phyloP scores from a whole-genome alignment of 805 yeast species.

The Teunomyces panamensis region DNA sequence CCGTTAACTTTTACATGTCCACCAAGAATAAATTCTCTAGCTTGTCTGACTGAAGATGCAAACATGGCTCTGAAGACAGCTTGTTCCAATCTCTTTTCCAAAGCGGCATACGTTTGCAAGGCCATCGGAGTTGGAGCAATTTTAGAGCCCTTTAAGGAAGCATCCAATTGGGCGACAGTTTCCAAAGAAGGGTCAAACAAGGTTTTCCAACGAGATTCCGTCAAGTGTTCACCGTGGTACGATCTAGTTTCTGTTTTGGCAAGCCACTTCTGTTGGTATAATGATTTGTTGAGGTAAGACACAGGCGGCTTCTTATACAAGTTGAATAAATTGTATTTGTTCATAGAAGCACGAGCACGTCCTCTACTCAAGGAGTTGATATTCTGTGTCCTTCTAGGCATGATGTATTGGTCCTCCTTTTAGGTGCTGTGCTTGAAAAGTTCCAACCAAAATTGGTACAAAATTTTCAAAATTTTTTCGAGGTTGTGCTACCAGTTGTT shows the following conservation, averaged over 20 bases:
- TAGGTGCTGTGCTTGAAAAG: not conserved
- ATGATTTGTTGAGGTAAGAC: constrained; percentile 57
- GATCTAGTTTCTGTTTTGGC: constrained; percentile 91
- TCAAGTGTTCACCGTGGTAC: constrained; percentile 91
- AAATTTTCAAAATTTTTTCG: constrained; percentile 2
- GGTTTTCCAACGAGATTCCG: constrained; percentile 78
- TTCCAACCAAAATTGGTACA: not conserved
- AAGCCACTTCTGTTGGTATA: constrained; percentile 88
- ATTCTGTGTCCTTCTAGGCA: constrained; percentile 63
- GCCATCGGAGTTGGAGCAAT: constrained; percentile 73
- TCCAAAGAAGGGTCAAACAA: constrained; percentile 67
- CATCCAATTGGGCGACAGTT: constrained; percentile 87
- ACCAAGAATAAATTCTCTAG: constrained; percentile 78
- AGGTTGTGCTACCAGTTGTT: not conserved
- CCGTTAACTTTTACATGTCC: constrained; percentile 90
- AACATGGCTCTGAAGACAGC: constrained; percentile 91
- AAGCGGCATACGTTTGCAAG: constrained; percentile 81
- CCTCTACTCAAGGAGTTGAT: constrained; percentile 62
- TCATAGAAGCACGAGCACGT: constrained; percentile 84
- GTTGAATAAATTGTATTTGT: constrained; percentile 88
- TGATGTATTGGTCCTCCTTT: constrained; percentile 15
- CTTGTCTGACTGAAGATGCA: constrained; percentile 91
- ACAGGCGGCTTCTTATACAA: constrained; percentile 68
- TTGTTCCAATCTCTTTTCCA: constrained; percentile 86
- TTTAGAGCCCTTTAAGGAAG: constrained; percentile 61